phyloP scores from a whole-genome alignment of 805 yeast species.

The Phaffomyces thermotolerans region DNA sequence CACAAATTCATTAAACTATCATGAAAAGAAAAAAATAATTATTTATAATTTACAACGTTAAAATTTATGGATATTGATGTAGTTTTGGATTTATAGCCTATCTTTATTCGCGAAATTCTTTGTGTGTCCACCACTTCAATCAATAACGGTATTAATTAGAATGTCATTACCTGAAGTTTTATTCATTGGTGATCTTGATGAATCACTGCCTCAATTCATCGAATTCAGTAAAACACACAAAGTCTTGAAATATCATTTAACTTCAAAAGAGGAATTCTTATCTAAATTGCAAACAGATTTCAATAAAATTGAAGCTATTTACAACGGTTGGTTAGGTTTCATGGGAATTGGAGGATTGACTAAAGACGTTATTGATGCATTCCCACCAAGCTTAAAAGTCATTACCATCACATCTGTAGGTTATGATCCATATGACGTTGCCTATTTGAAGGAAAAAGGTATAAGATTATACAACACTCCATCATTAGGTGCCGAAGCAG shows the following conservation, averaged over 20 bases:
- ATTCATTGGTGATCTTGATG: slow-evolving; percentile 39
- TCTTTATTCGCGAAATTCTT: neutral
- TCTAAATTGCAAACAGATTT: slow-evolving; percentile 30
- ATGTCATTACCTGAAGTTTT: slow-evolving; percentile 17
- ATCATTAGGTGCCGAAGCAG: slow-evolving; percentile 47
- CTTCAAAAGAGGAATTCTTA: slow-evolving; percentile 33
- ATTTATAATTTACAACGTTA: neutral
- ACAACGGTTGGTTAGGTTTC: slow-evolving; percentile 56
- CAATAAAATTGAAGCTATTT: slow-evolving; percentile 40
- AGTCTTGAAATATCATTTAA: slow-evolving; percentile 27
- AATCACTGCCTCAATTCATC: slow-evolving; percentile 29
- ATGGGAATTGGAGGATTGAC: slow-evolving; percentile 43
- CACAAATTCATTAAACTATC: neutral
- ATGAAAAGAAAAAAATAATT: neutral
- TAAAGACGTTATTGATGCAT: slow-evolving; percentile 32
- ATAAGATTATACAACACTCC: slow-evolving; percentile 43
- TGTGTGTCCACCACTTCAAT: too few species aligned
- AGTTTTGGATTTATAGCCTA: too few species aligned
- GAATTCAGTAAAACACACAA: slow-evolving; percentile 30
- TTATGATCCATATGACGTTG: slow-evolving; percentile 41
- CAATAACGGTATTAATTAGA: neutral
- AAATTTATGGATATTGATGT: neutral
- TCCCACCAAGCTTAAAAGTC: slow-evolving; percentile 41
- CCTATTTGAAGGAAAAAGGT: slow-evolving; percentile 30
- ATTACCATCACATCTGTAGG: slow-evolving; percentile 54